Evolutionary conservation across 768 basidiomycete genomes (phyloP).

Genomic region (Leucocoprinus leucothites): DNA sequence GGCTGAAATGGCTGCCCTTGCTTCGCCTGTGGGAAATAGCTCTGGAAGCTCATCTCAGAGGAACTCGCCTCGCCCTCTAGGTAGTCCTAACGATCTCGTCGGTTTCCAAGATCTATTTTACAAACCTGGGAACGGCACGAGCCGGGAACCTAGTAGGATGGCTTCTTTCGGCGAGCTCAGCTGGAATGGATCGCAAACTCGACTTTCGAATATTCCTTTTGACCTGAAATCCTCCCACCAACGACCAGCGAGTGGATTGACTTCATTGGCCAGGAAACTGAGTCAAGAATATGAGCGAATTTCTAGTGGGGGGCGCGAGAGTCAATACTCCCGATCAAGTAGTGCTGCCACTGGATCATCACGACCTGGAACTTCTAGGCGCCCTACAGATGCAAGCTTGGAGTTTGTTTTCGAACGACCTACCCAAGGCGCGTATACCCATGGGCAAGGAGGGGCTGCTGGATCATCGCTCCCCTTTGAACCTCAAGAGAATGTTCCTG

Average conservation of each 20-base stretch:
- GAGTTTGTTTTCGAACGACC: conserved; percentile 38
- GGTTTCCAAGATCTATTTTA: conserved; percentile 76
- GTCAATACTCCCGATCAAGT: conserved; percentile 26
- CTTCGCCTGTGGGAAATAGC: conserved; percentile 13
- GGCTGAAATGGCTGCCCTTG: conserved; percentile 10
- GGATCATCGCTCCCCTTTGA: conserved; percentile 27
- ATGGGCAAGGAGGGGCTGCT: conserved; percentile 32
- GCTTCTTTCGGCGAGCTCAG: conserved; percentile 9
- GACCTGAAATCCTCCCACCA: conserved; percentile 28
- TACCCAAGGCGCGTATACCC: conserved; percentile 14
- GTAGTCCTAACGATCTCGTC: conserved; percentile 65
- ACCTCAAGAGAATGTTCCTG: conserved; percentile 34
- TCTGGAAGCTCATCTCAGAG: conserved; percentile 29
- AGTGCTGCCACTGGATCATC: conserved; percentile 12
- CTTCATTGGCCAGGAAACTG: conserved; percentile 47
- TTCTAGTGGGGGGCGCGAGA: conserved; percentile 24
- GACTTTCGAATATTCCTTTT: conserved; percentile 28
- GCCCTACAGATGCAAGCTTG: conserved; percentile 29
- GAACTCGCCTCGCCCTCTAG: conserved; percentile 51
- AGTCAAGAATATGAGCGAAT: conserved; percentile 47
- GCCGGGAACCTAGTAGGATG: not conserved
- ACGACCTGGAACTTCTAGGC: conserved; percentile 15
- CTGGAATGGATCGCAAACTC: conserved; percentile 19
- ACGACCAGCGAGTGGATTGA: conserved; percentile 44
- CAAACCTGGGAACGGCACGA: conserved; percentile 33